Percentiles rank a stretch among this genome's conserved stretches.
phyloP scores from a whole-genome alignment of 495 filamentous ascomycete species.

The Penicillium soppii region DNA sequence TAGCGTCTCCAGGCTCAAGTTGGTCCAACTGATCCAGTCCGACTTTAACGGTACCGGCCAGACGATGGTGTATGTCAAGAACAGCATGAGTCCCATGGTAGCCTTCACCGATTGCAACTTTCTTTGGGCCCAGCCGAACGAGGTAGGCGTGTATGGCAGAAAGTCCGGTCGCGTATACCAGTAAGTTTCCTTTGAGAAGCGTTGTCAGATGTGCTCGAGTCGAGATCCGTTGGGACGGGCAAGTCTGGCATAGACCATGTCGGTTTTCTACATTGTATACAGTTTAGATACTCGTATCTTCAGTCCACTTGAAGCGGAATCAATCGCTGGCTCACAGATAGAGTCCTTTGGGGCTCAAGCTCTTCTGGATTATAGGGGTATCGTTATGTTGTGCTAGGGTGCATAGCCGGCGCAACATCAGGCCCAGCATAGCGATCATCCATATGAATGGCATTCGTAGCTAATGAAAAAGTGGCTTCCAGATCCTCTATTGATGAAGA shows the following conservation, averaged over 20 bases:
- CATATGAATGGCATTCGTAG: background rate
- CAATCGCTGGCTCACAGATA: background rate
- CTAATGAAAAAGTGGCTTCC: background rate
- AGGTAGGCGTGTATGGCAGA: slow-evolving; percentile 79
- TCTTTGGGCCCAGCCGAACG: slow-evolving; percentile 66
- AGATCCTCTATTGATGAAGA: no score
- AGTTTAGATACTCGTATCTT: background rate
- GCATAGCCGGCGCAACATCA: background rate
- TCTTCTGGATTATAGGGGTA: background rate
- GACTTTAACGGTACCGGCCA: slow-evolving; percentile 64
- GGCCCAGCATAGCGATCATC: background rate
- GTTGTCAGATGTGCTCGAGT: background rate
- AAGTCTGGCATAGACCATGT: background rate
- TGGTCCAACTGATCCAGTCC: slow-evolving; percentile 55
- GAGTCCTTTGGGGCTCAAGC: background rate
- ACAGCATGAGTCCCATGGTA: slow-evolving; percentile 90
- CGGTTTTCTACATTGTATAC: background rate
- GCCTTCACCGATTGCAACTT: slow-evolving; percentile 69
- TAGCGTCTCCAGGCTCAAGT: slow-evolving; percentile 68
- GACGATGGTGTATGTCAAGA: slow-evolving; percentile 61
- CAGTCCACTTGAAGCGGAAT: background rate
- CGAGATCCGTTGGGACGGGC: background rate
- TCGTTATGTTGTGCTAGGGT: background rate
- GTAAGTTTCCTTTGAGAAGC: slow-evolving; percentile 60
- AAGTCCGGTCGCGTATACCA: slow-evolving; percentile 78